Base-by-base conservation (phyloP, 2,329 filamentous ascomycete genomes). In the Curvularia sp. region DNA sequence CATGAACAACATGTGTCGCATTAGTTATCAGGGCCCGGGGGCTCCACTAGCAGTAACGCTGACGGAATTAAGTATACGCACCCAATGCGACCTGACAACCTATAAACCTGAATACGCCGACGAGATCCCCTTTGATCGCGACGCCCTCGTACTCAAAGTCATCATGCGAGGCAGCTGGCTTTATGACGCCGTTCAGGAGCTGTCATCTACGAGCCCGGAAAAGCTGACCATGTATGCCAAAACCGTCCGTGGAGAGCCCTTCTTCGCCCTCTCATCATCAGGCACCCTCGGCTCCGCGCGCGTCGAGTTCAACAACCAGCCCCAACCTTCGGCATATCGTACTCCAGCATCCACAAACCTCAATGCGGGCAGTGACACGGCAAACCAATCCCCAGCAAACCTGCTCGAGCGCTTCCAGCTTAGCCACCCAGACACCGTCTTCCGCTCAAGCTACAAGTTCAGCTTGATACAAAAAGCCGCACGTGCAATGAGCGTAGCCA, bases 401-500 rank as follows among this genome's bases (percentile, higher is more conserved):
- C 80, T 94, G 39, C 82, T 95, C 19, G 91, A 95, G 78, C 92
- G 89, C 0, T 91, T 93, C 64, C 83, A 84, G 12, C 88, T 93
- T 54, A 68, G 55, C 69, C 63, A 72, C 34, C 67, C 71, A 0
- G 51, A 57, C 8, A 21, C 65, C 1, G 48, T 68, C 1, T 65
- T 77, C 3, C 53, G 58, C 27, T 82, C 96, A 72, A 87, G 85
- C 48, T 99, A 96, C 81, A 93, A 92, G 67, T 98, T 97, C 73
- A 85, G 89, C 53, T 85, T 97, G 51, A 83, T 99, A 73, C 93
- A 91, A 75, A 90, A 90, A 64, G 93, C 94, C 0, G 87, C 87
- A 45, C 89, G 94, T 64, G 94, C 95, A n/a, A 98, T 99, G 94
- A 88, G 89, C 45, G 86, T 93, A 36, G 92, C 93, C 4, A 93